Evolutionary conservation across 805 yeast genomes (phyloP).

Genomic region (Saturnispora serradocipensis): DNA sequence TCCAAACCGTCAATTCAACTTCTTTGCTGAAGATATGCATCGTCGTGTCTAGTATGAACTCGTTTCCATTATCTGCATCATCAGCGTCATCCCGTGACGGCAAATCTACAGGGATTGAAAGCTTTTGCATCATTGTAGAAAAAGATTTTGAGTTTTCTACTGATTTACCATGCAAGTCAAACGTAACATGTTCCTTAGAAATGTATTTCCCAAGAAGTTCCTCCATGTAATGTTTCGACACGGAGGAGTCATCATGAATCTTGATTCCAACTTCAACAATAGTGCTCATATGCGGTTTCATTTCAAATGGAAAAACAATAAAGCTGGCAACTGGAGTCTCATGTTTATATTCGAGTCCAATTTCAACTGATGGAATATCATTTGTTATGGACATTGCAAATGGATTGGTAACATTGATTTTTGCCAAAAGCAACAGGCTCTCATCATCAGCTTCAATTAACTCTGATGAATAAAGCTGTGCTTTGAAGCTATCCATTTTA

Average conservation of each 20-base stretch:
- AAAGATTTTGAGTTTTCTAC: conserved; percentile 18
- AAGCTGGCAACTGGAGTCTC: conserved; percentile 29
- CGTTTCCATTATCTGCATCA: conserved; percentile 1
- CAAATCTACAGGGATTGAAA: conserved; percentile 23
- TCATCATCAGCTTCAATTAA: conserved; percentile 24
- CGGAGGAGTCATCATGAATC: conserved; percentile 1
- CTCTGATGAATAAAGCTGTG: conserved; percentile 9
- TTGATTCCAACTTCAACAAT: conserved; percentile 1
- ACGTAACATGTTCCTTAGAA: conserved; percentile 28
- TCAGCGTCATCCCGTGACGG: conserved; percentile 16
- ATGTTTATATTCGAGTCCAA: conserved; percentile 22
- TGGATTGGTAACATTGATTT: conserved; percentile 29
- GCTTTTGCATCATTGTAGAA: conserved; percentile 19
- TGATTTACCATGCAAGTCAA: conserved; percentile 21
- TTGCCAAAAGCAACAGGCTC: conserved; percentile 24
- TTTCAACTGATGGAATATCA: conserved; percentile 16
- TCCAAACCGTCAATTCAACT: conserved; percentile 43
- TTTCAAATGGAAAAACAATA: conserved; percentile 17
- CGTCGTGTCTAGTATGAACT: conserved; percentile 39
- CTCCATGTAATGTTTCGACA: conserved; percentile 18
- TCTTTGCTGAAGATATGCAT: conserved; percentile 49
- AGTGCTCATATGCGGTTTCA: conserved; percentile 9
- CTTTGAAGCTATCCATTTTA: neutral
- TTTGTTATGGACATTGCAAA: conserved; percentile 22
- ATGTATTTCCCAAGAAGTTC: conserved; percentile 30